A percentile compares a stretch with the other conserved stretches of the same genome.
Conservation (phyloP, 192 early-diverging fungal species). For the Backusella westeae region DNA sequence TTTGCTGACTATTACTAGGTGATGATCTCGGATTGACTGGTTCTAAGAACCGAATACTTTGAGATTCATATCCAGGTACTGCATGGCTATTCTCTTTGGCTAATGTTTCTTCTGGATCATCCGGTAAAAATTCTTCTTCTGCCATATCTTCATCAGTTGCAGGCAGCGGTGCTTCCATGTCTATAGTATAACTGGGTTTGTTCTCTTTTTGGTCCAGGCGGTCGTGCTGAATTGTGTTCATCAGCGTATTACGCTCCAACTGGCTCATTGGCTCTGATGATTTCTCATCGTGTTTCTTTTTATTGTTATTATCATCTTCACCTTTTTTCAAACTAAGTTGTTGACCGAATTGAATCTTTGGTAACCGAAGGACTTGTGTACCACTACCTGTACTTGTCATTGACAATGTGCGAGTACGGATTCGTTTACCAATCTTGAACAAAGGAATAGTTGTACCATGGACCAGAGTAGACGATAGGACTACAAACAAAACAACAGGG, state of each 20-base stretch:
- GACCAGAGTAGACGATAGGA: constrained; percentile 76
- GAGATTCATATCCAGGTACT: constrained; percentile 8
- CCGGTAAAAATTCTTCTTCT: constrained; percentile 33
- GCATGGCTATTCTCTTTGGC: neutral
- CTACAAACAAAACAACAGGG: constrained; percentile 69
- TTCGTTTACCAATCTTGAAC: constrained; percentile 60
- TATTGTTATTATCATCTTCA: constrained; percentile 8
- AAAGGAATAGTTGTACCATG: constrained; percentile 84
- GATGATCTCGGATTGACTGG: constrained; percentile 31
- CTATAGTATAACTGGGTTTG: neutral
- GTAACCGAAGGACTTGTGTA: constrained; percentile 29
- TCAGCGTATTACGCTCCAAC: constrained; percentile 19
- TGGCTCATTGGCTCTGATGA: constrained; percentile 9
- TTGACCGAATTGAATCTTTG: constrained; percentile 35
- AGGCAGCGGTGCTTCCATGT: neutral
- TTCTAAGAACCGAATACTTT: constrained; percentile 37
- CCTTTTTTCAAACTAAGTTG: neutral
- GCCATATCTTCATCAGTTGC: constrained; percentile 14
- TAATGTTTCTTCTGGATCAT: constrained; percentile 18
- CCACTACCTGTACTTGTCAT: constrained; percentile 27
- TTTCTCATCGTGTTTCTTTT: constrained; percentile 6
- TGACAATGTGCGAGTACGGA: constrained; percentile 35
- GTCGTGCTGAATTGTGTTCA: constrained; percentile 19
- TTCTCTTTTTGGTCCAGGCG: neutral
- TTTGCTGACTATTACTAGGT: neutral